Conservation (phyloP, 2,329 filamentous ascomycete species). For the Uncinocarpus reesii region DNA sequence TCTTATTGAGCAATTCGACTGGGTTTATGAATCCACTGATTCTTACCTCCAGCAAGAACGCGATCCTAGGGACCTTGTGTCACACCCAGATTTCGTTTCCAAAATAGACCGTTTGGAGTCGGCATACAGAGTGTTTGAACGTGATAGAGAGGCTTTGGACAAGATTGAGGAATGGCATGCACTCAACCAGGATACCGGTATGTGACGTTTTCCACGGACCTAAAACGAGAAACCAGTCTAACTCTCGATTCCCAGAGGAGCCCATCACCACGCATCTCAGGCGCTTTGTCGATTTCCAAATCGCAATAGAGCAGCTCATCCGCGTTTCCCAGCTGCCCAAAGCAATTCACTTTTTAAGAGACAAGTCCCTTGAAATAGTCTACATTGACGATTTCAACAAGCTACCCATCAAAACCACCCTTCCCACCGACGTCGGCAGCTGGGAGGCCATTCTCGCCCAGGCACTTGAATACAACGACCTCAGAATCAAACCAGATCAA, state of each 20-base stretch:
- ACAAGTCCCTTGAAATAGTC: conserved; percentile 4
- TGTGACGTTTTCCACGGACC: neutral
- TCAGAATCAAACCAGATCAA: neutral
- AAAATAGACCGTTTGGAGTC: neutral
- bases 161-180: conserved; percentile 6
- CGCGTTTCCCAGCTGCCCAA: neutral
- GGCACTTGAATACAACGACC: neutral
- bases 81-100: neutral
- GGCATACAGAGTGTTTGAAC: conserved; percentile 2
- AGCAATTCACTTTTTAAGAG: neutral
- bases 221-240: neutral
- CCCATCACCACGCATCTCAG: conserved; percentile 2
- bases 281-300: conserved; percentile 4
- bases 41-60: neutral
- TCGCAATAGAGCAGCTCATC: neutral
- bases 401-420: neutral
- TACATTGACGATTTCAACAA: conserved; percentile 2
- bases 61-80: neutral
- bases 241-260: neutral
- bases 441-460: neutral
- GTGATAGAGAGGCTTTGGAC: neutral
- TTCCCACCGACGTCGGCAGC: neutral
- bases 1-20: conserved; percentile 8
- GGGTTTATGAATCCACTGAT: neutral
- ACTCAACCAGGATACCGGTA: neutral